A percentile compares a stretch with the other conserved stretches of the same genome.
Evolutionary conservation across 495 filamentous ascomycete genomes (phyloP).

Genomic region (Astrothelium macrocarpum): DNA sequence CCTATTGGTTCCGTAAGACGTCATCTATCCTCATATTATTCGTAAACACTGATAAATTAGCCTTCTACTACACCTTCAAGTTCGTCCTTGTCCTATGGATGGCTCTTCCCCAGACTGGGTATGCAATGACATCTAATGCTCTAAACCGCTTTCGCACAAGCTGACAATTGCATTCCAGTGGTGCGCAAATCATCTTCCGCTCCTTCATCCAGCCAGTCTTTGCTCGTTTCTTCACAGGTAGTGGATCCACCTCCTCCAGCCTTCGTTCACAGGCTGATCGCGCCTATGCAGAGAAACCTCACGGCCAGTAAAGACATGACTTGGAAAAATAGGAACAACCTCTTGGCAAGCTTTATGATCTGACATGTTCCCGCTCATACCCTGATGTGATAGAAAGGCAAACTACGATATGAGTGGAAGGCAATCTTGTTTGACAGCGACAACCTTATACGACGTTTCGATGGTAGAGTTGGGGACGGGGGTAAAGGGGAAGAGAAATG

Average conservation of each 20-base stretch:
- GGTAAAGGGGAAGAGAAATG: background rate
- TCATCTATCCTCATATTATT: constrained; percentile 12
- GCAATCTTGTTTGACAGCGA: background rate
- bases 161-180: constrained; percentile 42
- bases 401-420: background rate
- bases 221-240: constrained; percentile 72
- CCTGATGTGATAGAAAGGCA: background rate
- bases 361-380: background rate
- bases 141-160: background rate
- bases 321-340: background rate
- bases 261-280: constrained; percentile 85
- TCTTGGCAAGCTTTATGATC: background rate
- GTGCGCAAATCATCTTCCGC: constrained; percentile 92
- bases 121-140: constrained; percentile 18
- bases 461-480: too few relatives aligned
- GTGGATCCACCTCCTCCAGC: constrained; percentile 70
- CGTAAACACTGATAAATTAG: constrained; percentile 27
- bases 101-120: constrained; percentile 87
- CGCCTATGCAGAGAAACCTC: constrained; percentile 30
- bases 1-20: constrained; percentile 89
- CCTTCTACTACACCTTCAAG: constrained; percentile 99
- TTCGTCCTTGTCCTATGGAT: constrained; percentile 95
- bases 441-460: background rate
- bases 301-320: background rate
- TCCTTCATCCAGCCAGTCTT: constrained; percentile 88